Conservation (phyloP, 441 rosid species). For the Syzygium syzygioides region DNA sequence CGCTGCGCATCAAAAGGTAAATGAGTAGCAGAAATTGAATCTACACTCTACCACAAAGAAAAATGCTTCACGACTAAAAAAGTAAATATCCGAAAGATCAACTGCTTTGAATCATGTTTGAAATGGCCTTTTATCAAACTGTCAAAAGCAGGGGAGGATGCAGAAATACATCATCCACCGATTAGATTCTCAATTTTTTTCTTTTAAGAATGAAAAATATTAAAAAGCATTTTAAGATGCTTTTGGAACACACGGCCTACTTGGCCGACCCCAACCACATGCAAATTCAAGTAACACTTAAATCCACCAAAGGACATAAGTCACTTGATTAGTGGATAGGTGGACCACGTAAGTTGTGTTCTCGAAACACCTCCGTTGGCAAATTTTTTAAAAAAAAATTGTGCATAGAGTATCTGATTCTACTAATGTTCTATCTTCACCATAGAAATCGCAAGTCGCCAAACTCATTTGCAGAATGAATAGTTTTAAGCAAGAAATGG, state of each 20-base stretch:
- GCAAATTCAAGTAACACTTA: neutral
- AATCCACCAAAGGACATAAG: neutral
- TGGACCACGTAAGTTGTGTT: neutral
- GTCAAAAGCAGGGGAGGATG: too few species aligned
- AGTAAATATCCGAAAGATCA: neutral
- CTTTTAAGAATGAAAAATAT: neutral
- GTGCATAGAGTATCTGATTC: neutral
- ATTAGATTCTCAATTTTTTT: neutral
- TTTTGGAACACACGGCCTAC: neutral
- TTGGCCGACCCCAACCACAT: neutral
- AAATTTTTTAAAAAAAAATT: too few species aligned
- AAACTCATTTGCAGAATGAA: neutral
- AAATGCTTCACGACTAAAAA: neutral
- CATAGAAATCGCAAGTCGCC: neutral
- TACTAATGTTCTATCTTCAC: neutral
- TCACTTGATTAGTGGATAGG: neutral
- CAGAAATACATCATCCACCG: neutral
- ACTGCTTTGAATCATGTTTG: too few species aligned
- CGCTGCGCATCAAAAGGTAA: neutral
- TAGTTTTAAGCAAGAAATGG: neutral
- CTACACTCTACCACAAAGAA: neutral
- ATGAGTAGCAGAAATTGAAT: neutral
- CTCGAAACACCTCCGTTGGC: neutral
- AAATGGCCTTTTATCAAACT: too few species aligned
- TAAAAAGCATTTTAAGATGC: neutral